phyloP scores from a whole-genome alignment of 1,139 yeast species.

The Eremothecium coryli region DNA sequence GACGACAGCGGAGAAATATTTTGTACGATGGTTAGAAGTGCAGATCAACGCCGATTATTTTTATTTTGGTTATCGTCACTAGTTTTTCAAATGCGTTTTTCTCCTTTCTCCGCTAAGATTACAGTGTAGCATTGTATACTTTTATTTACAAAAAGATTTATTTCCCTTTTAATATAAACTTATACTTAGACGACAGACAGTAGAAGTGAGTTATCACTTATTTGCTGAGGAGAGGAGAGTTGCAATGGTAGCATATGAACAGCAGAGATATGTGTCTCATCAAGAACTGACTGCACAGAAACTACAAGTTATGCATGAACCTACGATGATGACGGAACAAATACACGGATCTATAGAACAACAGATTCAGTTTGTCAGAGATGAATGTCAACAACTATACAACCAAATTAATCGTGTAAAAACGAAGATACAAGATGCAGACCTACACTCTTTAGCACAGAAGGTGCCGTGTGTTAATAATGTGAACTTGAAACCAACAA shows the following conservation, averaged over 20 bases:
- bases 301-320: conserved; percentile 1
- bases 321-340: not conserved
- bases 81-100: too few species aligned
- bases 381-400: conserved; percentile 41
- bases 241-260: conserved; percentile 1
- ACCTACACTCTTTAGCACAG: conserved; percentile 36
- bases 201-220: too few species aligned
- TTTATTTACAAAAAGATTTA: too few species aligned
- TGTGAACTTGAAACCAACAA: conserved; percentile 32
- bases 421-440: conserved; percentile 38
- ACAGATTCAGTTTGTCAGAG: conserved; percentile 35
- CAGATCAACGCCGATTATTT: too few species aligned
- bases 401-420: conserved; percentile 41
- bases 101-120: too few species aligned
- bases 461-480: conserved; percentile 23
- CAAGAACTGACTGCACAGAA: conserved; percentile 4
- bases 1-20: too few species aligned
- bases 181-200: too few species aligned
- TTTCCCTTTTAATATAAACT: too few species aligned
- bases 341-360: conserved; percentile 22
- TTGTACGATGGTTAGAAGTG: too few species aligned
- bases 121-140: too few species aligned
- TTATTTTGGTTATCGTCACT: too few species aligned
- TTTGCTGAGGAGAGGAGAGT: not conserved
- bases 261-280: not conserved